Evolutionary conservation across 164 flowering plant species (phyloP).

Genomic region (Annona squamosa): DNA sequence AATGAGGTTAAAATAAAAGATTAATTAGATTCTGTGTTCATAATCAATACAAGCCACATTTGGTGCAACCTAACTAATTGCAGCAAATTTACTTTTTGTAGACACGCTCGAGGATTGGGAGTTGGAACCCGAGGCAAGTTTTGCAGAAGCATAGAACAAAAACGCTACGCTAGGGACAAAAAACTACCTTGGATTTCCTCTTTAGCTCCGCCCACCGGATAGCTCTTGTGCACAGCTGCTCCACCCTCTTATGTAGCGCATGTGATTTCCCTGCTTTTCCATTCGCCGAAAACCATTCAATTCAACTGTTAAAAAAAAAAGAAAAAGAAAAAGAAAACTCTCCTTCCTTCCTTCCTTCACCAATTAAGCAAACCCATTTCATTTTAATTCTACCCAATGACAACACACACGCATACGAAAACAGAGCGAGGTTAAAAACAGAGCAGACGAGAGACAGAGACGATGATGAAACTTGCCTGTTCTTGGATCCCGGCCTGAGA

Average conservation of each 20-base stretch:
- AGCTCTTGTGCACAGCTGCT: constrained; percentile 96
- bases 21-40: too few species aligned
- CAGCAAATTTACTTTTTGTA: too few species aligned
- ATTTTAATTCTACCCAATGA: not conserved
- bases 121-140: too few species aligned
- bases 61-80: too few species aligned
- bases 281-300: not conserved
- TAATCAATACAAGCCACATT: too few species aligned
- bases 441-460: not conserved
- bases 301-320: not conserved
- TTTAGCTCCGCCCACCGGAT: constrained; percentile 90
- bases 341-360: not conserved
- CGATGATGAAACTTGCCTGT: constrained; percentile 47
- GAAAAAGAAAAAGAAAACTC: not conserved
- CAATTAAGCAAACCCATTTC: not conserved
- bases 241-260: constrained; percentile 96
- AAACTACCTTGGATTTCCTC: constrained; percentile 72
- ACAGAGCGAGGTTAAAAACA: not conserved
- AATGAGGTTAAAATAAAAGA: too few species aligned
- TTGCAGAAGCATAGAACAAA: not conserved
- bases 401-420: not conserved
- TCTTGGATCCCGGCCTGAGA: constrained; percentile 90
- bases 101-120: too few species aligned
- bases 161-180: not conserved
- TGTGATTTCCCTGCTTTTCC: constrained; percentile 74